phyloP scores from a whole-genome alignment of 441 rosid species.

The Melastoma candidum region DNA sequence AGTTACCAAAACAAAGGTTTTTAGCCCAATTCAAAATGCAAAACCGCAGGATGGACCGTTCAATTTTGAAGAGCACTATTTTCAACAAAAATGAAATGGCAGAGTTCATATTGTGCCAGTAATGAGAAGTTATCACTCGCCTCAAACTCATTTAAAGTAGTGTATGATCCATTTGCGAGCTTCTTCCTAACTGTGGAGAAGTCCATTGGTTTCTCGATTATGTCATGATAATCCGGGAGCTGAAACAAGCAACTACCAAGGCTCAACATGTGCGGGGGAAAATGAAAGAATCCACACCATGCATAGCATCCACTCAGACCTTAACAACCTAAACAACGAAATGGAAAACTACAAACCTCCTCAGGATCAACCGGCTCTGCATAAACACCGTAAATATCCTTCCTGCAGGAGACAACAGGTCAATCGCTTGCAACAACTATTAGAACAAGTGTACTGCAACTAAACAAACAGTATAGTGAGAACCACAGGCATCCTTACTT shows the following conservation, averaged over 20 bases:
- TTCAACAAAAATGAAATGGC: too few relatives aligned
- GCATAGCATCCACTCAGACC: not conserved
- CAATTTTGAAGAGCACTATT: too few relatives aligned
- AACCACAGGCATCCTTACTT: constrained; percentile 38
- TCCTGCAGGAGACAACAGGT: constrained; percentile 34
- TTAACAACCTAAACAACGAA: not conserved
- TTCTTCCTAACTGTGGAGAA: constrained; percentile 82
- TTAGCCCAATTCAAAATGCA: too few relatives aligned
- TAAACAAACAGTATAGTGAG: constrained; percentile 14
- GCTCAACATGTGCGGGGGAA: too few relatives aligned
- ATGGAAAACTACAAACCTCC: constrained; percentile 30
- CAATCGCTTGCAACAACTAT: too few relatives aligned
- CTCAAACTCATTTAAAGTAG: constrained; percentile 69
- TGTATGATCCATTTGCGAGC: constrained; percentile 68
- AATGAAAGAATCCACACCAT: too few relatives aligned
- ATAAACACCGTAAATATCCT: constrained; percentile 73
- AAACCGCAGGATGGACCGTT: too few relatives aligned
- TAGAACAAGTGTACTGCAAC: too few relatives aligned
- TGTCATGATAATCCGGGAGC: constrained; percentile 90
- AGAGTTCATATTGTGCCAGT: too few relatives aligned
- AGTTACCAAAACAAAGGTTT: too few relatives aligned
- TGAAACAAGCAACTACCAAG: constrained; percentile 16
- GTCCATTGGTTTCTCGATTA: constrained; percentile 86
- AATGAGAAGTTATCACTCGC: constrained; percentile 21
- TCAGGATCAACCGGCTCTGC: constrained; percentile 80